Percentiles rank a stretch among this genome's conserved stretches.
These are phyloP conservation scores for Akanthomyces uredinophilus DNA, from an alignment of 2,329 filamentous ascomycete species.

Conservation along the genomic window DNA sequence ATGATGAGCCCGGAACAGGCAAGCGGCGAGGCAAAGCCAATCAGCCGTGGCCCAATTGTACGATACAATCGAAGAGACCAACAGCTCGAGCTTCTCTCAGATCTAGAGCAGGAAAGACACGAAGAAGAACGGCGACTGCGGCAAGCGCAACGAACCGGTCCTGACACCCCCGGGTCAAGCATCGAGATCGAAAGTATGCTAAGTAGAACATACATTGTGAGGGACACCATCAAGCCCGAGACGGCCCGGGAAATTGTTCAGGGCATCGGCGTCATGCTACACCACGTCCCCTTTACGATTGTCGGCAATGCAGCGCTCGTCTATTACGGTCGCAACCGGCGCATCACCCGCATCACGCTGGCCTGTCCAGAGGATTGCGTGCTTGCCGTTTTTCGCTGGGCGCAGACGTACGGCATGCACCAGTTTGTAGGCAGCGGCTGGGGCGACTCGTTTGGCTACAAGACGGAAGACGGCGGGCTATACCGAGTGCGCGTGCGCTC, in stretches of 20 bases:
- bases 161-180: neutral
- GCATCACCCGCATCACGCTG: slow-evolving; percentile 33
- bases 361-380: slow-evolving; percentile 33
- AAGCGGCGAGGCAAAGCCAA: no score
- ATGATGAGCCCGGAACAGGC: neutral
- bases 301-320: slow-evolving; percentile 40
- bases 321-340: slow-evolving; percentile 36
- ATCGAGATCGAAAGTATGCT: neutral
- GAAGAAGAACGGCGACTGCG: neutral
- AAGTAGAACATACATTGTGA: neutral
- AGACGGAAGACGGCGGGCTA: slow-evolving; percentile 25
- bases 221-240: neutral
- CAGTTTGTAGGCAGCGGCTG: slow-evolving; percentile 17
- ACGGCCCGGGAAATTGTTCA: slow-evolving; percentile 27
- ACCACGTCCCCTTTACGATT: slow-evolving; percentile 42
- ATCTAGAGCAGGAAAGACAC: neutral
- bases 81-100: neutral
- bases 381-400: slow-evolving; percentile 38
- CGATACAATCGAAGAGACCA: neutral
- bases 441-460: slow-evolving; percentile 32
- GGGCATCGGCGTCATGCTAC: slow-evolving; percentile 24
- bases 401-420: slow-evolving; percentile 29
- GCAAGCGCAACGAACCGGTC: neutral
- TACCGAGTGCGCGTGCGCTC: slow-evolving; percentile 32
- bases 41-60: neutral